Evolutionary conservation across 345 rosid species (phyloP).

Genomic region (Hirschfeldia incana): DNA sequence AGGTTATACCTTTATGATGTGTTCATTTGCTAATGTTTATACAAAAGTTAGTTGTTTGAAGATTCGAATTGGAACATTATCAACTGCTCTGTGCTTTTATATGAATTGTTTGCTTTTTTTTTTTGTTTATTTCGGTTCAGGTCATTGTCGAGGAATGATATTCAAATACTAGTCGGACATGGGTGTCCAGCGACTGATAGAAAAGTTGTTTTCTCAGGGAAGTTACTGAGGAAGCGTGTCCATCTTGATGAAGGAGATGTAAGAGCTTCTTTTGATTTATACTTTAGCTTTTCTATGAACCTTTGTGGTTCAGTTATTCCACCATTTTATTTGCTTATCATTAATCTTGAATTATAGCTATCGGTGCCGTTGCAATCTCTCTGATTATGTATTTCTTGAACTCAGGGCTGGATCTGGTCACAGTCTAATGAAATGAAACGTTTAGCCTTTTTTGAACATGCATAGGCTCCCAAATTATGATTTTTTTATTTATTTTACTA

Average conservation of each 20-base stretch:
- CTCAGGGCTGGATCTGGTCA: too few species aligned
- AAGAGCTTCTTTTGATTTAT: conserved; percentile 46
- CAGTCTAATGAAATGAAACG: too few species aligned
- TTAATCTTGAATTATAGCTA: neutral
- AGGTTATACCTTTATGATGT: neutral
- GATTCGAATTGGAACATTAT: neutral
- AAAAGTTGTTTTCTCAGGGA: conserved; percentile 84
- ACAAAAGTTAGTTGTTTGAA: too few species aligned
- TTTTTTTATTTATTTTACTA: too few species aligned
- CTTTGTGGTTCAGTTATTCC: neutral
- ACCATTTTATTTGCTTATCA: neutral
- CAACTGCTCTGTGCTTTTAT: conserved; percentile 25
- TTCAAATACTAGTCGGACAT: conserved; percentile 82
- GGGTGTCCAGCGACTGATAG: conserved; percentile 91
- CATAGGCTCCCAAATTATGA: too few species aligned
- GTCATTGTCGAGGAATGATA: conserved; percentile 80
- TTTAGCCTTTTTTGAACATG: too few species aligned
- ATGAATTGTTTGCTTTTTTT: neutral
- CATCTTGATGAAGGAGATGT: conserved; percentile 99
- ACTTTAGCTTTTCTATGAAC: neutral
- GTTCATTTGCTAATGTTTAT: neutral
- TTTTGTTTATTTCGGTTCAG: conserved; percentile 36
- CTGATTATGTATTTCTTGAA: too few species aligned
- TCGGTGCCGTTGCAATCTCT: too few species aligned
- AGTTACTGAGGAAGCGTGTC: conserved; percentile 75